phyloP scores from a whole-genome alignment of 2,329 filamentous ascomycete genomes.

The Chaetomium sp. region DNA sequence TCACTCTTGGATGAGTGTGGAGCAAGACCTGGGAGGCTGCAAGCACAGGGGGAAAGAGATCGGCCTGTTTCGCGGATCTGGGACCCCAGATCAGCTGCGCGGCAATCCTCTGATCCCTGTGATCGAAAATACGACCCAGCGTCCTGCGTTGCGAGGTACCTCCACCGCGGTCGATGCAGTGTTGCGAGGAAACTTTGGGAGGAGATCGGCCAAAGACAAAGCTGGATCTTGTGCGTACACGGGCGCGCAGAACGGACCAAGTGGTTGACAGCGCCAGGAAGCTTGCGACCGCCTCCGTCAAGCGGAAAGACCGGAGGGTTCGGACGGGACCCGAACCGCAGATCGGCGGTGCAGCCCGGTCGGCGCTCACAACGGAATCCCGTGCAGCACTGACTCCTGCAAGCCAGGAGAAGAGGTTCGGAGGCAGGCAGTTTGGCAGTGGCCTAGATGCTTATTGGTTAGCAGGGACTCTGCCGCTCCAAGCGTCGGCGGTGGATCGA shows the following conservation, averaged over 20 bases:
- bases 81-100: conserved; percentile 23
- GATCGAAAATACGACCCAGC: conserved; percentile 18
- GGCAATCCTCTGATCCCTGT: conserved; percentile 22
- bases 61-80: conserved; percentile 18
- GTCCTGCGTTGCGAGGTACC: conserved; percentile 13
- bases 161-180: too few species aligned
- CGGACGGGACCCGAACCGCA: conserved; percentile 1
- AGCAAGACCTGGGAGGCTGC: conserved; percentile 12
- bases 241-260: too few species aligned
- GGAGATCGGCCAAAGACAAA: too few species aligned
- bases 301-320: background rate
- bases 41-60: conserved; percentile 18
- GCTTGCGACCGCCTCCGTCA: background rate
- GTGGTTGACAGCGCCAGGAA: background rate
- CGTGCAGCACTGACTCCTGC: background rate
- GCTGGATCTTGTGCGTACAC: too few species aligned
- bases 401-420: background rate
- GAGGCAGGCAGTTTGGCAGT: background rate
- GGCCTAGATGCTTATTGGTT: conserved; percentile 8
- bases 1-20: conserved; percentile 18
- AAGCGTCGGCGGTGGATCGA: background rate
- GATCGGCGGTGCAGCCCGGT: conserved; percentile 1
- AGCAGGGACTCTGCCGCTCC: conserved; percentile 3
- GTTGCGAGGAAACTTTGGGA: too few species aligned
- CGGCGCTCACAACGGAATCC: background rate